Evolutionary conservation across 495 filamentous ascomycete genomes (phyloP), one percentile per base, ranked within the genome.

Genomic region (Penicillium steckii): DNA sequence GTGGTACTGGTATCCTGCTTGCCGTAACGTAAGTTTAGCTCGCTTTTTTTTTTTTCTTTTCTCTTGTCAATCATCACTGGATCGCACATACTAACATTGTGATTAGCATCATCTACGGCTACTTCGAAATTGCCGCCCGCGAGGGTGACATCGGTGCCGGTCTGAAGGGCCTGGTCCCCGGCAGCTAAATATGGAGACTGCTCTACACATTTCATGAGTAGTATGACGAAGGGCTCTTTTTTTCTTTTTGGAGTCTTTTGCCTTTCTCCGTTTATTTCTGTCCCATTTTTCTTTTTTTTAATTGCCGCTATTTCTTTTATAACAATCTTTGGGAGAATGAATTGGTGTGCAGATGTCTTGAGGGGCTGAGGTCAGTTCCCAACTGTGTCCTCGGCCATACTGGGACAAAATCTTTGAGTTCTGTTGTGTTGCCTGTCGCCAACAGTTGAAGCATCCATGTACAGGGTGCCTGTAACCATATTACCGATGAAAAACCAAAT

Each of bases 51-150:
- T n/a, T n/a, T n/a, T n/a, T n/a, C n/a, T n/a, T n/a, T n/a, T n/a
- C 17, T 17, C 49, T 8, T 55, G 42, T 18, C 19, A n/a, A 51
- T 40, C 38, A 27, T 12, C 22, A 17, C 43, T 3, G 8, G 15
- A 35, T 44, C 23, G 6, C 24, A 48, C 35, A 38, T 37, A 56
- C 72, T 58, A 77, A 46, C 26, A 19, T 43, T 24, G 1, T 26
- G 4, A 27, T 1, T 53, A 97, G 91, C 26, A 97, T 97, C 67
- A 97, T 97, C 74, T 97, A 97, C 68, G 88, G 91, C 53, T 97
- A 97, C 76, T 97, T 99, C 64, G 95, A 99, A 70, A 97, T 97
- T 64, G 95, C 95, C 21, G 95, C 95, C 59, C 96, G 96, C 68
- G 95, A 99, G 74, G 94, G 94, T 53, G 95, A 97, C 67, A 87